Base-by-base conservation (phyloP, 1,284 basidiomycete genomes). In the Ganoderma sinense region DNA sequence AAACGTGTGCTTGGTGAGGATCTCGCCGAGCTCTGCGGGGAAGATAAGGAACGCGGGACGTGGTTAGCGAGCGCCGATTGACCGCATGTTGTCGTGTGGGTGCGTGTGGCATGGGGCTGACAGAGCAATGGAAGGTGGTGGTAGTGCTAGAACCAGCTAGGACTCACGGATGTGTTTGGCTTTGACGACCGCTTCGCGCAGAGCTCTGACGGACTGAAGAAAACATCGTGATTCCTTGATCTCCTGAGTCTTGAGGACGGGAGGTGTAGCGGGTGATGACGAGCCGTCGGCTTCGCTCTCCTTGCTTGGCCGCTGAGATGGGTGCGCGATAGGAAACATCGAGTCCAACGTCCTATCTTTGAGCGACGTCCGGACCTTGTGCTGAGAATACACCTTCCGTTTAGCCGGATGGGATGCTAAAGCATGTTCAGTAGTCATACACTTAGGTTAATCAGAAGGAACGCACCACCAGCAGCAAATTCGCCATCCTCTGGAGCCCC, bases 361-460 rank as follows among this genome's bases (percentile, higher is more conserved):
- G 18, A 92, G 84, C 23, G 97, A 98, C 8, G 96, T 97, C 63
- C 98, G 90, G 61, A 99, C 94, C 85, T 98, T 96, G 78, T 97
- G 92, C 64, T 98, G 94, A 0, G 97, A 94, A 0, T 85, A 79
- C 73, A 88, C 89, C 75, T 87, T 86, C 68, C 80, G 76, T 71
- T 51, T 78, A 69, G 16, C 73, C 6, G 23, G 41, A 31, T 72
- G 67, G 11, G 69, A 64, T 18, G 70, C 70, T 66, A 16, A 4
- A 26, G 18, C 8, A 26, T 40, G 39, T 61, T 61, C n/a, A 40
- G 39, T 23, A 40, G 2, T 41, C 36, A 40, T 26, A n/a, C 16
- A 3, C 14, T 6, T 36, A 6, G 5, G n/a, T 40, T 26, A 14
- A 10, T 20, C 8, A 39, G 23, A 40, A 20, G 31, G 4, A 20